These are phyloP conservation scores for Asparagopsis taxiformis DNA, from an alignment of 31 red algal species.

Conservation along the genomic window DNA sequence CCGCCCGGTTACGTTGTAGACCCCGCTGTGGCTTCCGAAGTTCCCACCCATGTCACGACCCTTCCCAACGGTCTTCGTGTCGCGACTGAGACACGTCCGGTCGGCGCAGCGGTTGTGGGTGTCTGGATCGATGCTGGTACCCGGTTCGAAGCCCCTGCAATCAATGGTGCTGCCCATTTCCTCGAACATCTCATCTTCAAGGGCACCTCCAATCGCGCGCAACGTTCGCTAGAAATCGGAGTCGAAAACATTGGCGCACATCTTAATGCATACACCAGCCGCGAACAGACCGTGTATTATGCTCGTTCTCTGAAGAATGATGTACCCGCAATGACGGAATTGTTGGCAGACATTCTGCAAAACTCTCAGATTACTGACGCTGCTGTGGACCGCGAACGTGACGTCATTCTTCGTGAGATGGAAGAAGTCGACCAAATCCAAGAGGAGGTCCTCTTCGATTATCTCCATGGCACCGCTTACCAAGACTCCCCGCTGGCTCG, in stretches of 20 bases:
- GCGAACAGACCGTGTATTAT: slow-evolving; percentile 98
- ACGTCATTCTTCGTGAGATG: slow-evolving; percentile 97
- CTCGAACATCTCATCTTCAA: slow-evolving; percentile 99
- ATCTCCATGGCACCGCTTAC: slow-evolving; percentile 89
- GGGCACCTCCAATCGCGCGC: slow-evolving; percentile 81
- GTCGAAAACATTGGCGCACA: slow-evolving; percentile 97
- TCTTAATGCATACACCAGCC: slow-evolving; percentile 99
- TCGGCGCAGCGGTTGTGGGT: slow-evolving; percentile 88
- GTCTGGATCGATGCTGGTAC: slow-evolving; percentile 98
- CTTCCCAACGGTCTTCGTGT: slow-evolving; percentile 95
- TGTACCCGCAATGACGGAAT: slow-evolving; percentile 77
- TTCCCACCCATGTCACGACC: slow-evolving; percentile 83
- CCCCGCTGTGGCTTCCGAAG: slow-evolving; percentile 36
- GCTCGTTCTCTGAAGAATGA: slow-evolving; percentile 74
- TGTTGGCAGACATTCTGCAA: slow-evolving; percentile 95
- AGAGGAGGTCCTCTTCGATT: slow-evolving; percentile 97
- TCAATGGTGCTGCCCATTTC: slow-evolving; percentile 98
- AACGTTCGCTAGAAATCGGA: slow-evolving; percentile 79
- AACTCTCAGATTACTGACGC: slow-evolving; percentile 87
- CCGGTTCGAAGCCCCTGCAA: slow-evolving; percentile 79
- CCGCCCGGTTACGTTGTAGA: slow-evolving; percentile 49
- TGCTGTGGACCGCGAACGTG: slow-evolving; percentile 93
- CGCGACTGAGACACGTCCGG: slow-evolving; percentile 79
- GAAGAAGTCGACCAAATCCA: slow-evolving; percentile 91
- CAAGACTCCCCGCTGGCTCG: slow-evolving; percentile 92